These are phyloP conservation scores for Melanogaster broomeanus DNA, from an alignment of 768 basidiomycete species.

Conservation along the genomic window DNA sequence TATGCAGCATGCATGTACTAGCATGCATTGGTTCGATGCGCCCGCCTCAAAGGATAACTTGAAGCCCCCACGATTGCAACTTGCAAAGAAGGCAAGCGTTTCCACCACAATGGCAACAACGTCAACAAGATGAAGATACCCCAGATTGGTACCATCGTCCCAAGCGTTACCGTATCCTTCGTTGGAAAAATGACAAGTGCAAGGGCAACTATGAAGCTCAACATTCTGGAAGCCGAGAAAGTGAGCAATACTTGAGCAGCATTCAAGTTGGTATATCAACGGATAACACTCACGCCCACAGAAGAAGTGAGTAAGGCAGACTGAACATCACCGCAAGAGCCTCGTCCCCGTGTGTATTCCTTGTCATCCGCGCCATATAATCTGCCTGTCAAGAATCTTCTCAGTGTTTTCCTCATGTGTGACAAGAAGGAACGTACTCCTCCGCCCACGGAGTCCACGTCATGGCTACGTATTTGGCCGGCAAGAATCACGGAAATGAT, in stretches of 20 bases:
- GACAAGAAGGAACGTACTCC: too few species aligned
- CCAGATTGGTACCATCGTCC: neutral
- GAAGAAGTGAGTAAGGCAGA: conserved; percentile 31
- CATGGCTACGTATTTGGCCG: too few species aligned
- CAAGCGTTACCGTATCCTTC: neutral
- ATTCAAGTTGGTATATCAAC: too few species aligned
- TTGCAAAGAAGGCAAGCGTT: too few species aligned
- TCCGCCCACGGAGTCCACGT: too few species aligned
- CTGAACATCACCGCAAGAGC: conserved; percentile 31
- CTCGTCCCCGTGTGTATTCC: conserved; percentile 20
- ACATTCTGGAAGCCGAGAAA: neutral
- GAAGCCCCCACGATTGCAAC: too few species aligned
- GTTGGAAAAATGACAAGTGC: neutral
- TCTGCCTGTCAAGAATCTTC: conserved; percentile 11
- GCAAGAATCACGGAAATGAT: too few species aligned
- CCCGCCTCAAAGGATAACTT: too few species aligned
- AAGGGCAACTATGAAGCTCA: neutral
- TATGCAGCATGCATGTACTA: too few species aligned
- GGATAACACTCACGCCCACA: conserved; percentile 26
- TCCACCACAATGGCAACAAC: neutral
- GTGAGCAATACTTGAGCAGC: too few species aligned
- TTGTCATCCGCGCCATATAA: conserved; percentile 19
- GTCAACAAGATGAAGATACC: neutral
- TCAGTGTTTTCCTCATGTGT: neutral
- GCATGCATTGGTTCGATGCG: too few species aligned